phyloP scores from a whole-genome alignment of 1,139 yeast species.

The Geotrichum cucujoidarum region DNA sequence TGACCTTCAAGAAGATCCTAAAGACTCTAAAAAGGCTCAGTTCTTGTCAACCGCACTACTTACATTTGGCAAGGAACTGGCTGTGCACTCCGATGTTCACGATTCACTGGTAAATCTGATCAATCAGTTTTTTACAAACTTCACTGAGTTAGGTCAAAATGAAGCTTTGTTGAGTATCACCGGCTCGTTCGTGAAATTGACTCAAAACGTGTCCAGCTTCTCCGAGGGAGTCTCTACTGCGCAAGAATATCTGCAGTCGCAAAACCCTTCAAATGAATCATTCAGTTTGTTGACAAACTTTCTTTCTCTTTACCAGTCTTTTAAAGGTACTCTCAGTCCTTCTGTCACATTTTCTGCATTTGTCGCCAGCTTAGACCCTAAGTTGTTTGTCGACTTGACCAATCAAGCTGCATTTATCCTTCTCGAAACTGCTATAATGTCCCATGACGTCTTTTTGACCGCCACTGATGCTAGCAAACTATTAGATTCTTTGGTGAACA shows the following conservation, averaged over 20 bases:
- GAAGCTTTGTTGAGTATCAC: background rate
- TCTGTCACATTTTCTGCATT: constrained; percentile 13
- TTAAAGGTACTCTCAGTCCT: constrained; percentile 3
- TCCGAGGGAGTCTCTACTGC: background rate
- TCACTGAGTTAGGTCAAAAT: constrained; percentile 1
- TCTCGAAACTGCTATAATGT: constrained; percentile 6
- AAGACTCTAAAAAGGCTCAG: background rate
- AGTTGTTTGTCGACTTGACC: background rate
- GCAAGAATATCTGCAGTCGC: constrained; percentile 1
- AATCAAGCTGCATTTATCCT: background rate
- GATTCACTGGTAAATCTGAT: constrained; percentile 8
- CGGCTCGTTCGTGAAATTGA: background rate
- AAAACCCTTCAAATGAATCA: constrained; percentile 1
- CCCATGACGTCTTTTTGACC: constrained; percentile 13
- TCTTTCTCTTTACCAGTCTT: constrained; percentile 6
- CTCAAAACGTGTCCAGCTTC: background rate
- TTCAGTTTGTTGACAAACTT: background rate
- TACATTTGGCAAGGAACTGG: constrained; percentile 1
- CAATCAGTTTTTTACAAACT: constrained; percentile 4
- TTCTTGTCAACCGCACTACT: constrained; percentile 1
- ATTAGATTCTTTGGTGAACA: constrained; percentile 3
- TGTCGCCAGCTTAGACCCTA: background rate
- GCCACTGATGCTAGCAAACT: background rate
- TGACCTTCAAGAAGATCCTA: constrained; percentile 1
- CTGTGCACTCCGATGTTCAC: background rate